Evolutionary conservation across 495 filamentous ascomycete genomes (phyloP), one percentile per base, ranked within the genome.

Genomic region (Neurospora sublineolata): DNA sequence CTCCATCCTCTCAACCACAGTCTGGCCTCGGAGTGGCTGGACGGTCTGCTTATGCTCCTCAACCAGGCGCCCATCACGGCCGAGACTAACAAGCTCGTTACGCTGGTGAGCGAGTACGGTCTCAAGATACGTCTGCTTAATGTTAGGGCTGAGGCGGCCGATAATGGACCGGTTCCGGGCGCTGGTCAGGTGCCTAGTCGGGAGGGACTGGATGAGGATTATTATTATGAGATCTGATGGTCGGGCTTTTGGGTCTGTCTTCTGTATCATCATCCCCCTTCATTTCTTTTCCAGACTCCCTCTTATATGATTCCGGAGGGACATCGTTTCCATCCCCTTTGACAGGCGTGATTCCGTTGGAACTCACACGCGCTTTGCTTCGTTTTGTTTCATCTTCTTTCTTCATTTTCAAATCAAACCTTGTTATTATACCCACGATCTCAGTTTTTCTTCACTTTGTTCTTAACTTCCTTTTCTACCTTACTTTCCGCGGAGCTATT

Each of bases 31-130:
- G 96, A 99, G 80, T 99, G 95, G 95, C 83, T 98, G 0, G 96
- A 99, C 78, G 96, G 96, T 1, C 81, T 99, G 68, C 87, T 97
- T 33, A 97, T 99, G 94, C 82, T 99, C 46, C 85, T 99, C 38
- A 93, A 94, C 77, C 95, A 99, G 78, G 89, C 94, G 52, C 95
- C 95, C 12, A 97, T 99, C 80, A 99, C 96, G n/a, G 86, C 92
- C 27, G 94, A 98, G 80, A 98, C 95, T 7, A 92, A 88, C 75
- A 95, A 94, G 78, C 82, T 98, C 68, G 91, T 97, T 70, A 87
- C 89, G 42, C 81, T 97, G 74, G 90, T 99, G 37, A 87, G 88
- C 73, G 91, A 94, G 73, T 98, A 97, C 77, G 94, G 96, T 4
- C 81, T 97, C 42, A 97, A 97, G 84, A 97, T 99, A 70, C 84